Evolutionary conservation across 805 yeast genomes (phyloP).

Genomic region (Hanseniaspora lindneri): DNA sequence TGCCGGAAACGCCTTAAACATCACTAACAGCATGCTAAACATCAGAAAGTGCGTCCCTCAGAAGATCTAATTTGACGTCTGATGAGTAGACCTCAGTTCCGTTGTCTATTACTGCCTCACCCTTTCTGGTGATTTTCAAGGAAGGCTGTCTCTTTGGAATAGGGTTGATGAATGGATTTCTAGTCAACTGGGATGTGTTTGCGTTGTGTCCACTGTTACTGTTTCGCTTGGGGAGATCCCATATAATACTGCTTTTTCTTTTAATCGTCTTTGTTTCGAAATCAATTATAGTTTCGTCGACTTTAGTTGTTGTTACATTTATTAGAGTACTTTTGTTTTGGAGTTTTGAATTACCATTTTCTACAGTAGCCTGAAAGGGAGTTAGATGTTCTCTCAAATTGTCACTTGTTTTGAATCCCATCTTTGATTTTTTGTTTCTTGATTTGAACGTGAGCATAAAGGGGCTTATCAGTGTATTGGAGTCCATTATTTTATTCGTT

Average conservation of each 20-base stretch:
- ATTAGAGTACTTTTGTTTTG: not conserved
- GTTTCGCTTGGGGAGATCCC: slow-evolving; percentile 10
- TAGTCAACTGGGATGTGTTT: not conserved
- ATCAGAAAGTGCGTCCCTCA: slow-evolving; percentile 9
- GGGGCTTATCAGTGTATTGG: not conserved
- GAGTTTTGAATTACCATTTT: not conserved
- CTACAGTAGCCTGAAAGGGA: not conserved
- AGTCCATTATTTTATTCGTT: slow-evolving; percentile 3
- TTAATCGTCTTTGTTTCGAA: slow-evolving; percentile 11
- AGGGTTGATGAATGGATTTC: slow-evolving; percentile 3
- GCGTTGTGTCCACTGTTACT: not conserved
- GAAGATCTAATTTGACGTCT: slow-evolving; percentile 1
- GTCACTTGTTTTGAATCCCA: slow-evolving; percentile 6
- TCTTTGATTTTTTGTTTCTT: not conserved
- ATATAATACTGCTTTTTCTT: slow-evolving; percentile 13
- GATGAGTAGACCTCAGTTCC: slow-evolving; percentile 8
- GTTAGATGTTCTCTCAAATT: not conserved
- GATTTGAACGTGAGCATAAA: slow-evolving; percentile 9
- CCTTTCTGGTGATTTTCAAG: not conserved
- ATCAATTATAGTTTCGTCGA: slow-evolving; percentile 13
- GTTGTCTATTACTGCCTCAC: slow-evolving; percentile 3
- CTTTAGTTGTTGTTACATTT: slow-evolving; percentile 12
- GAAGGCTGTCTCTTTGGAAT: slow-evolving; percentile 12
- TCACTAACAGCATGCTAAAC: not conserved
- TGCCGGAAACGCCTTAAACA: no score